Conservation (phyloP, 1,139 yeast genomes). For the Magnusiomyces magnusii region DNA sequence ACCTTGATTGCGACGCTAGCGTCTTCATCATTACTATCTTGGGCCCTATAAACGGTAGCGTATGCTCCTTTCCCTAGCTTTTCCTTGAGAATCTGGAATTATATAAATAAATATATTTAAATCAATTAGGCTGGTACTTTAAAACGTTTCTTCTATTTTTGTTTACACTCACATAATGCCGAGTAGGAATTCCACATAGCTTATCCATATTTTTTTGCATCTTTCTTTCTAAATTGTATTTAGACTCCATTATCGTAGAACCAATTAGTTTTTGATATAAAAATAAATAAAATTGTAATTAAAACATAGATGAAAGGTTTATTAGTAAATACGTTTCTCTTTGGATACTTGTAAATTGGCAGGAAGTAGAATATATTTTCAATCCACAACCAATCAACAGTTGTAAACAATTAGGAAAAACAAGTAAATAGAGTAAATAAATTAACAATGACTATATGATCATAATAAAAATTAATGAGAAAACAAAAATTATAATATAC, state of each 20-base stretch:
- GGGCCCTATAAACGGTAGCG: constrained; percentile 65
- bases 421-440: not conserved
- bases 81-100: constrained; percentile 19
- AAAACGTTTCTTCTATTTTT: not conserved
- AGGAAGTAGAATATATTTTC: too few species aligned
- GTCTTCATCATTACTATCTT: constrained; percentile 67
- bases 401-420: too few species aligned
- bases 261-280: too few species aligned
- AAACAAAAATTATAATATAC: not conserved
- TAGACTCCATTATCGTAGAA: not conserved
- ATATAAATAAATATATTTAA: too few species aligned
- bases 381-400: not conserved
- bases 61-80: constrained; percentile 69
- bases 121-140: not conserved
- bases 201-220: not conserved
- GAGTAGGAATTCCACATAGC: not conserved
- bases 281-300: too few species aligned
- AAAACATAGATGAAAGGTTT: too few species aligned
- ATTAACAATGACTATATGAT: not conserved
- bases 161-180: not conserved
- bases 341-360: too few species aligned
- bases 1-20: constrained; percentile 89
- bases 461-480: not conserved
- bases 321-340: too few species aligned
- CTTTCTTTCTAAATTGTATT: too few species aligned